Percentiles rank a stretch among this genome's conserved stretches.
Evolutionary conservation across 2,329 filamentous ascomycete genomes (phyloP).

Genomic region (Arthrobotrys sinensis): DNA sequence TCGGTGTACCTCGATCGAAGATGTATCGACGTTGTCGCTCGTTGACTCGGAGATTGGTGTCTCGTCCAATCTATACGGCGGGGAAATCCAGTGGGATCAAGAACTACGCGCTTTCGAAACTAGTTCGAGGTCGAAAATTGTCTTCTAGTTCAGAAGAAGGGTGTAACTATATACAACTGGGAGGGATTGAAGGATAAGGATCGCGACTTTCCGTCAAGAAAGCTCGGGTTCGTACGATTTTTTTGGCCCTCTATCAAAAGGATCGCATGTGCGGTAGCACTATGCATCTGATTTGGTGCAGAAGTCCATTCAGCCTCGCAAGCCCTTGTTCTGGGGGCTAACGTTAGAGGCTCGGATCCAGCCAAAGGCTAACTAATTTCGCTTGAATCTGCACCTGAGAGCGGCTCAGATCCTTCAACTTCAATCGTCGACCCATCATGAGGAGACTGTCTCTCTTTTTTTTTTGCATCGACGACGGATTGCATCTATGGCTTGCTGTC

Average conservation of each 20-base stretch:
- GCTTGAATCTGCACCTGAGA: constrained; percentile 35
- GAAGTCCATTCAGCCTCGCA: constrained; percentile 53
- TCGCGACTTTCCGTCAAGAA: constrained; percentile 28
- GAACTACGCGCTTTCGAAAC: constrained; percentile 39
- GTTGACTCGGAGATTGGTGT: neutral
- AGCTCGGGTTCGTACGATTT: constrained; percentile 19
- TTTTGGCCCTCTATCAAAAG: constrained; percentile 32
- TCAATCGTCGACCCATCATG: constrained; percentile 16
- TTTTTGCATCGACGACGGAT: neutral
- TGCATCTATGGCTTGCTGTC: neutral
- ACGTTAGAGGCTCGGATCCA: constrained; percentile 43
- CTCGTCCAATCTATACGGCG: neutral
- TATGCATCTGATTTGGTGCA: constrained; percentile 23
- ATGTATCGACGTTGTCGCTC: constrained; percentile 1
- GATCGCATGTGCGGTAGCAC: constrained; percentile 46
- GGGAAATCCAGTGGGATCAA: constrained; percentile 1
- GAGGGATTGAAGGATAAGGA: neutral
- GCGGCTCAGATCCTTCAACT: constrained; percentile 48
- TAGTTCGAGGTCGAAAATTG: constrained; percentile 1
- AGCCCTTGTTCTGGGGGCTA: constrained; percentile 26
- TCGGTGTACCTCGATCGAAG: constrained; percentile 14
- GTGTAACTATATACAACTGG: constrained; percentile 25
- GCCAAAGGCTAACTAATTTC: constrained; percentile 47
- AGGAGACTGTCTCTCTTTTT: neutral
- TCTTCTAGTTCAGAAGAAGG: constrained; percentile 13